Base-by-base conservation (phyloP, 257 asterid species). In the Solanum appendiculatum region DNA sequence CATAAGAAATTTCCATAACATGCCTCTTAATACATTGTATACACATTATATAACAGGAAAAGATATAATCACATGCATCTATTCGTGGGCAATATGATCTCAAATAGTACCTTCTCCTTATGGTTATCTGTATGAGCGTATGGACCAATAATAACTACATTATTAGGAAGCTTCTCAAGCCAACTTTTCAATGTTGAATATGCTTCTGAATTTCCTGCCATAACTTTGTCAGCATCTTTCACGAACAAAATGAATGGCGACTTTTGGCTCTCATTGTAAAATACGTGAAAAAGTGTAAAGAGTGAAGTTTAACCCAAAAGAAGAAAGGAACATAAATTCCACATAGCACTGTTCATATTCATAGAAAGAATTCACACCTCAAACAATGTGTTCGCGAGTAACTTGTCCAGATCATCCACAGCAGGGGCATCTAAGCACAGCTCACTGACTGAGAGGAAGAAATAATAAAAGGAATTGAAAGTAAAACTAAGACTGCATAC, bases 151-250 rank as follows among this genome's bases (percentile, higher is more conserved):
- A 92, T 91, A 48, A 97, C 93, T 12, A 94, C 91, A 90, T 95
- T 94, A 90, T 91, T 91, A 33, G 98, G 98, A 87, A 97, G 95
- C 91, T 90, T 94, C 90, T 97, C 98, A 85, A 97, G 93, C 91
- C 89, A 94, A 91, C 82, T 90, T 89, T 92, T 95, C 86, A 95
- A 94, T 63, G 94, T 86, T 81, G 93, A 86, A 87, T 90, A 92
- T 51, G 94, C 90, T 84, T 94, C 98, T 20, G 97, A 86, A 88
- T 90, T 93, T 85, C 96, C 98, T 0, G 92, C 92, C 91, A 96
- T 91, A 83, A 94, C 93, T 91, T 95, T 97, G 90, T 97, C 99
- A 48, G 96, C 94, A 87, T 97, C 98, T 93, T 94, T 95, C 92
- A 97, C 89, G 84, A 94, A 97, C 92, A 97, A 92, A 90, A 97